Percentiles rank a stretch among this genome's conserved stretches.
These are phyloP conservation scores for Lecanicillium sp. DNA, from an alignment of 2,329 filamentous ascomycete species.

Conservation along the genomic window DNA sequence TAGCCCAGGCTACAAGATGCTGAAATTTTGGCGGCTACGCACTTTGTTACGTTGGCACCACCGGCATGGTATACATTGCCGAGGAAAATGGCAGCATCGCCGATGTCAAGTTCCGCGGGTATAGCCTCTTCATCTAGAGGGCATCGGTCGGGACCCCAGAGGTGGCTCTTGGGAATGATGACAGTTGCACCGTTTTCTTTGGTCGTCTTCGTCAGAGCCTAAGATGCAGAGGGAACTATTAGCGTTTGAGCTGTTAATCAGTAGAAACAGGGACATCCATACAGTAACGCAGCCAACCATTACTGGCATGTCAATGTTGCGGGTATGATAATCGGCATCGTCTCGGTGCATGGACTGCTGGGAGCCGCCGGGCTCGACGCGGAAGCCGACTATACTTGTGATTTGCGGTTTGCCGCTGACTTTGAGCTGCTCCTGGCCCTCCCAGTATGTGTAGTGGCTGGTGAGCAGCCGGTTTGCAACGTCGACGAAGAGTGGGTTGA, in stretches of 20 bases:
- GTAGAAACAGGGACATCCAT: neutral
- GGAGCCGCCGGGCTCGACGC: constrained; percentile 29
- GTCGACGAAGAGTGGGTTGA: constrained; percentile 24
- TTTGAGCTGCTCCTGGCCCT: constrained; percentile 20
- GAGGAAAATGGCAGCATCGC: constrained; percentile 30
- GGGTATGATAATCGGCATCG: constrained; percentile 21
- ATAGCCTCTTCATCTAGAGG: constrained; percentile 28
- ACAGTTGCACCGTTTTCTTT: constrained; percentile 31
- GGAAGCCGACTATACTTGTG: constrained; percentile 26
- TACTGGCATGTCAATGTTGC: constrained; percentile 25
- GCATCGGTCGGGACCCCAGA: constrained; percentile 28
- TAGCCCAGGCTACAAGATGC: neutral
- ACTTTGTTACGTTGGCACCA: constrained; percentile 25
- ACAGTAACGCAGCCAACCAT: constrained; percentile 28
- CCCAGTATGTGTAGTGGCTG: constrained; percentile 27
- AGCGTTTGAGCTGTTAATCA: neutral
- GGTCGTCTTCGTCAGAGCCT: constrained; percentile 29
- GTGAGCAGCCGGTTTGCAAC: constrained; percentile 25
- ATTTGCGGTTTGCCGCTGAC: constrained; percentile 27
- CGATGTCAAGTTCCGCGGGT: constrained; percentile 29
- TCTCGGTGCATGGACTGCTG: constrained; percentile 30
- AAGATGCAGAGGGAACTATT: no score
- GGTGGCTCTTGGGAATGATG: constrained; percentile 30
- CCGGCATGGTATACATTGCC: constrained; percentile 32
- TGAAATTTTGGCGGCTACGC: constrained; percentile 3